Percentiles rank a stretch among this genome's conserved stretches.
Conservation (phyloP, 805 yeast genomes). For the Saturnispora besseyi region DNA sequence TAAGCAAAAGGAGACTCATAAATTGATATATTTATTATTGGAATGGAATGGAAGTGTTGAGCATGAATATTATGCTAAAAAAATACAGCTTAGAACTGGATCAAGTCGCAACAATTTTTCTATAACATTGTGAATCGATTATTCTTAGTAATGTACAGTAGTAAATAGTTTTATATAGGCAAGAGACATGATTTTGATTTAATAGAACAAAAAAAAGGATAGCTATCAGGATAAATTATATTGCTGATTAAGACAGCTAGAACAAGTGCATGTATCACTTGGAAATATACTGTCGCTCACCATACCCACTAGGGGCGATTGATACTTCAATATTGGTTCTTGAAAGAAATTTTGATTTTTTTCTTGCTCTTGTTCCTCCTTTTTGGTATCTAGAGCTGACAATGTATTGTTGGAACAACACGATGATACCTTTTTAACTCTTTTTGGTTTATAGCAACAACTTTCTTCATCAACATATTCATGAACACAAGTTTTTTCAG, state of each 20-base stretch:
- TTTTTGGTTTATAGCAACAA: neutral
- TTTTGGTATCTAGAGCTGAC: neutral
- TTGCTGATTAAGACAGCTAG: slow-evolving; percentile 28
- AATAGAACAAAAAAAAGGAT: neutral
- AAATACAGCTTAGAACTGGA: slow-evolving; percentile 49
- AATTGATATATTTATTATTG: slow-evolving; percentile 66
- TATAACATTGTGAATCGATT: slow-evolving; percentile 28
- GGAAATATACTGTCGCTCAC: slow-evolving; percentile 27
- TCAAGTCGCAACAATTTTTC: slow-evolving; percentile 62
- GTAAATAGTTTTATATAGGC: neutral
- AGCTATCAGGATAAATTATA: slow-evolving; percentile 1
- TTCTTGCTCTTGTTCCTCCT: neutral
- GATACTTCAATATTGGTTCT: slow-evolving; percentile 3
- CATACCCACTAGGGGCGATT: slow-evolving; percentile 9
- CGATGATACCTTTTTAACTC: neutral
- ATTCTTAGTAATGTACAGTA: neutral
- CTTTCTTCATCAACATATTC: neutral
- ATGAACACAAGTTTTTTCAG: neutral
- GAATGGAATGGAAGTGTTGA: slow-evolving; percentile 34
- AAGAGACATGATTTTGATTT: neutral
- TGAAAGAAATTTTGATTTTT: slow-evolving; percentile 2
- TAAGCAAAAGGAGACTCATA: slow-evolving; percentile 50
- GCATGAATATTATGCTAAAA: slow-evolving; percentile 22
- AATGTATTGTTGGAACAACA: neutral
- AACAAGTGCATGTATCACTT: slow-evolving; percentile 25